phyloP scores from a whole-genome alignment of 495 filamentous ascomycete genomes.

The Stereocaulon alpinum region DNA sequence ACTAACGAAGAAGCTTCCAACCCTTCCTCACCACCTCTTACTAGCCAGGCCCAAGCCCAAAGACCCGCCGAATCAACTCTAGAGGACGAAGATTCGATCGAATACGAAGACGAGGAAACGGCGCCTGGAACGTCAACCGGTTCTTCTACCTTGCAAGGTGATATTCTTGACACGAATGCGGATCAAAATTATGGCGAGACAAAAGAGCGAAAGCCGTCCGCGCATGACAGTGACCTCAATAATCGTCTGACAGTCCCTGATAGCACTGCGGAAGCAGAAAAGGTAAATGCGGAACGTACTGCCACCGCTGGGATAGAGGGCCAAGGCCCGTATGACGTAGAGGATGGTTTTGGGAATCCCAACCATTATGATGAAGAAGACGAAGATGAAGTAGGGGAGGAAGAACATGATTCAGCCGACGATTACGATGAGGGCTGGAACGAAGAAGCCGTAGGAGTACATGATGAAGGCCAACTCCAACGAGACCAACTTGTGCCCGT shows the following conservation, averaged over 20 bases:
- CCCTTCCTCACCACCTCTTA: background rate
- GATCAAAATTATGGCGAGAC: background rate
- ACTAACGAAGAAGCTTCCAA: conserved; percentile 2
- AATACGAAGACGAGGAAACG: conserved; percentile 25
- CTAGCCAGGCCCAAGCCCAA: background rate
- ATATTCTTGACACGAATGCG: conserved; percentile 6
- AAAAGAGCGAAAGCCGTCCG: background rate
- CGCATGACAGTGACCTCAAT: conserved; percentile 17
- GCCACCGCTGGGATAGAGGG: too few species aligned
- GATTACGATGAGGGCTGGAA: background rate
- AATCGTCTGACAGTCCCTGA: background rate
- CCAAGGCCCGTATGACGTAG: too few species aligned
- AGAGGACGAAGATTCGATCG: conserved; percentile 17
- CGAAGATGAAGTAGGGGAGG: background rate
- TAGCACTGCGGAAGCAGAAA: background rate
- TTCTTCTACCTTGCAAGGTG: conserved; percentile 18
- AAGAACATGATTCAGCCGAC: background rate
- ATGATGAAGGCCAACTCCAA: background rate
- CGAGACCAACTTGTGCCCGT: background rate
- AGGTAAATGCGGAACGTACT: background rate
- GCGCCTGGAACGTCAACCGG: conserved; percentile 13
- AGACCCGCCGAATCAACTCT: background rate
- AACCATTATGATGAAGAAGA: background rate
- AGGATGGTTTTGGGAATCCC: too few species aligned
- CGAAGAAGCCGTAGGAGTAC: background rate